Evolutionary conservation across 352 stramenopile genomes (phyloP), one percentile per base, ranked within the genome.

Genomic region (Pythium insidiosum): DNA sequence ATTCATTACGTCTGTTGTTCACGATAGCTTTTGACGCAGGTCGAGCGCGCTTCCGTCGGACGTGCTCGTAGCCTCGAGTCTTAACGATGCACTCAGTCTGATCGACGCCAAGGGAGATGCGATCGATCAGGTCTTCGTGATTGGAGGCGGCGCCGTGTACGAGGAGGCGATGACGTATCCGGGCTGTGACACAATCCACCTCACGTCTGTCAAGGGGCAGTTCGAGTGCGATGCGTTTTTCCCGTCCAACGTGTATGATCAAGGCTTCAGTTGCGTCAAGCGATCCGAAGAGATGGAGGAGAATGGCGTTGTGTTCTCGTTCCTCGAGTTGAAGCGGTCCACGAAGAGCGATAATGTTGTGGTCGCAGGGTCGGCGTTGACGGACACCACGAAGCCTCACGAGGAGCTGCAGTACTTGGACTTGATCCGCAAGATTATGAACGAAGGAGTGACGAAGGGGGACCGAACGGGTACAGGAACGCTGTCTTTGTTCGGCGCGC

Each of bases 401-500:
- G 61, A 74, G 54, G 64, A 74, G 47, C 35, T 29, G 11, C 66
- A 77, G 50, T 77, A 74, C 41, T 69, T 98, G n/a, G 69, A 96
- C 16, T 58, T 98, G 47, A 98, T 99, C 58, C 77, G 84, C 35
- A 88, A 98, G 47, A 99, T 99, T 50, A 67, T 99, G 46, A 68
- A 86, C 2, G 77, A 98, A 61, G 97, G 97, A 22, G 77, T 89
- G 2, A 59, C 74, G 25, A 89, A 97, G 36, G 95, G 79, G 28
- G 97, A 99, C 72, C 89, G 97, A 36, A 99, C 97, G 5, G 96
- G 96, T 18, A 99, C 96, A 0, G 97, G 97, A 5, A 99, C 97
- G 11, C 47, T 99, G 18, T 98, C 91, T n/a, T 84, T 98, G 13
- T 99, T 99, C 87, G 97, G 97, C 26, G 90, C 92, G 4, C 95